phyloP scores from a whole-genome alignment of 805 yeast species.

The Helenozyma rhizophorensis region DNA sequence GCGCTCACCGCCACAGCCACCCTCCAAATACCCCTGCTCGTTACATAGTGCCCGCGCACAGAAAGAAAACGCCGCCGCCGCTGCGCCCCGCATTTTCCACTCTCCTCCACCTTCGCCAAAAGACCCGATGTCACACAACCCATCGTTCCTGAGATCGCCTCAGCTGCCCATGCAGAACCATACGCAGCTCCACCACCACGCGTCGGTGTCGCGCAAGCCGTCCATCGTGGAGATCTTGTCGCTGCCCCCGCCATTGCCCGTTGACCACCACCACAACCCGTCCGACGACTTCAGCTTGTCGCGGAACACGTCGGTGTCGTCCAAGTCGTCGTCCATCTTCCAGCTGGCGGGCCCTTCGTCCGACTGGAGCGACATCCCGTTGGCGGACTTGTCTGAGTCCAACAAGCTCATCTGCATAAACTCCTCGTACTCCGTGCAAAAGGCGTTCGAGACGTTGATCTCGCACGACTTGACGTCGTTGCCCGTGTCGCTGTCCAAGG shows the following conservation, averaged over 20 bases:
- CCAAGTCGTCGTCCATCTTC: constrained; percentile 11
- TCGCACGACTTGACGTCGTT: constrained; percentile 75
- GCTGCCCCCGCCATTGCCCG: constrained; percentile 67
- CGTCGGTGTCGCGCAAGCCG: constrained; percentile 39
- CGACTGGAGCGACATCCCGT: constrained; percentile 72
- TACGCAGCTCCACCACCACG: constrained; percentile 14
- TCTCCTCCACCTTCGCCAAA: too few relatives aligned
- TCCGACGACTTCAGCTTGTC: constrained; percentile 34
- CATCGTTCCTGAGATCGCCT: constrained; percentile 17
- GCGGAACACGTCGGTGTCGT: constrained; percentile 26
- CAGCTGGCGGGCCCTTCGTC: constrained; percentile 11
- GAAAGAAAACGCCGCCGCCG: too few relatives aligned
- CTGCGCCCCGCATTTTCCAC: too few relatives aligned
- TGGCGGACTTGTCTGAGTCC: constrained; percentile 71
- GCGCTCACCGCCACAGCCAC: too few relatives aligned
- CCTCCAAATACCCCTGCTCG: too few relatives aligned
- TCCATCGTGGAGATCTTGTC: constrained; percentile 73
- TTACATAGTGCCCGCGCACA: too few relatives aligned
- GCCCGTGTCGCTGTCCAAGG: constrained; percentile 52
- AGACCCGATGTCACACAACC: constrained; percentile 17
- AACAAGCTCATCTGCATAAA: constrained; percentile 72
- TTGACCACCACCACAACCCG: constrained; percentile 24
- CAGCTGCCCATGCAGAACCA: constrained; percentile 14
- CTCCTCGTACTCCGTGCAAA: constrained; percentile 70
- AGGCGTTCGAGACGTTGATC: constrained; percentile 77